Conservation (phyloP, 306 rosid genomes). For the Bauhinia variegata region DNA sequence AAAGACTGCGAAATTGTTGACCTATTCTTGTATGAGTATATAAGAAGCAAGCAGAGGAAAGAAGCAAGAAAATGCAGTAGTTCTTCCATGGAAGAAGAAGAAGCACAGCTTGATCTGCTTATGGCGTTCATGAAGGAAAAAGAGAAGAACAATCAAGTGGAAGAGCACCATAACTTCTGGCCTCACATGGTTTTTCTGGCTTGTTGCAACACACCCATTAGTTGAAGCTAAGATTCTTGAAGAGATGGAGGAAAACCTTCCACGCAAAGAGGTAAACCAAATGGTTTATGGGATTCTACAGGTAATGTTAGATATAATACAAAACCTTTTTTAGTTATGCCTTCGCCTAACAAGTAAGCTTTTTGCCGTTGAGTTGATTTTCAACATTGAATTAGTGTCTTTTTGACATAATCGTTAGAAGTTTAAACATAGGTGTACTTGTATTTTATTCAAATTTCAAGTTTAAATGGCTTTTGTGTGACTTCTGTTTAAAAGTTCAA, state of each 20-base stretch:
- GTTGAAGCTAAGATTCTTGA: constrained; percentile 33
- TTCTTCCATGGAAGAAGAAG: background rate
- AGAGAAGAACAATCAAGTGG: background rate
- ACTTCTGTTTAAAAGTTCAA: no score
- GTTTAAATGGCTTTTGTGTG: no score
- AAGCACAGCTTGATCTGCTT: constrained; percentile 24
- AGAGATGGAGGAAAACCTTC: constrained; percentile 16
- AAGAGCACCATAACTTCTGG: constrained; percentile 29
- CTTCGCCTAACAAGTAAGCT: no score
- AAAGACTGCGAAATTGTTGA: constrained; percentile 23
- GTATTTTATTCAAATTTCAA: no score
- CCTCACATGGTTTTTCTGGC: constrained; percentile 41
- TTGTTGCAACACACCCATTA: constrained; percentile 24
- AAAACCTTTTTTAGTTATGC: no score
- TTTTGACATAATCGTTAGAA: no score
- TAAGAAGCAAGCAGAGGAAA: constrained; percentile 10
- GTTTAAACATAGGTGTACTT: no score
- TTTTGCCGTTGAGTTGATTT: no score
- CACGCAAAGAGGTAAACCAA: background rate
- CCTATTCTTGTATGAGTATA: constrained; percentile 2
- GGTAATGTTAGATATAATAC: no score
- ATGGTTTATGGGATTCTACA: background rate
- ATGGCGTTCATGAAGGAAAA: constrained; percentile 22
- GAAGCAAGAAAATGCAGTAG: background rate
- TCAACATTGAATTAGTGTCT: no score